Evolutionary conservation across 1,284 basidiomycete species (phyloP).

Genomic region (Ganoderma lingzhi): DNA sequence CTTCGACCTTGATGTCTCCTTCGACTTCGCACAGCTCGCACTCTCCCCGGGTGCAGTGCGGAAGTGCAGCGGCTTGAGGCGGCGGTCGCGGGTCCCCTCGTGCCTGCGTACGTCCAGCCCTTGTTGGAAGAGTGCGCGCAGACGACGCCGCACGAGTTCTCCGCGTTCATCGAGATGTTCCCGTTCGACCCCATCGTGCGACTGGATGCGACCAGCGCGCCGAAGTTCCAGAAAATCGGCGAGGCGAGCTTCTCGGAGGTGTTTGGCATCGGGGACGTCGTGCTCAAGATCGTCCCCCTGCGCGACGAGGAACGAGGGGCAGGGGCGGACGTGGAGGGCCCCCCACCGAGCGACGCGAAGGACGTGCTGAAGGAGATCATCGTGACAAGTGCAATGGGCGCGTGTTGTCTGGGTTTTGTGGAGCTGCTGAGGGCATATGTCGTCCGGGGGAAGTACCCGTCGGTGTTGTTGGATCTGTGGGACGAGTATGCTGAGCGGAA

Average conservation of each 20-base stretch:
- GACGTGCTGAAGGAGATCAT: constrained; percentile 91
- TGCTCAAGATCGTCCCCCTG: constrained; percentile 88
- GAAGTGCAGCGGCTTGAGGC: constrained; percentile 26
- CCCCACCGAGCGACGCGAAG: constrained; percentile 71
- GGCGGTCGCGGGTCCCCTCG: constrained; percentile 16
- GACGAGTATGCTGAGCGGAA: constrained; percentile 78
- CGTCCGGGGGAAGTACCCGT: constrained; percentile 87
- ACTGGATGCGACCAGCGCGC: not conserved
- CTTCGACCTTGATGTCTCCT: constrained; percentile 62
- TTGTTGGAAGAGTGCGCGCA: constrained; percentile 76
- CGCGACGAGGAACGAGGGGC: constrained; percentile 52
- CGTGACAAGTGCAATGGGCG: constrained; percentile 83
- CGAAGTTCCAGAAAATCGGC: constrained; percentile 83
- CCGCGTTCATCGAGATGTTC: constrained; percentile 80
- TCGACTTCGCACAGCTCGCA: constrained; percentile 62
- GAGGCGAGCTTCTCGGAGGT: constrained; percentile 98
- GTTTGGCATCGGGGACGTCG: constrained; percentile 87
- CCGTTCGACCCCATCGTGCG: constrained; percentile 71
- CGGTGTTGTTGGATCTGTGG: constrained; percentile 83
- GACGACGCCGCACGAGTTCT: constrained; percentile 73
- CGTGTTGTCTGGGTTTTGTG: constrained; percentile 79
- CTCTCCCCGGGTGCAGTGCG: constrained; percentile 43
- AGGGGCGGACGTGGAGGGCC: constrained; percentile 67
- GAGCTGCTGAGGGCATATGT: constrained; percentile 84
- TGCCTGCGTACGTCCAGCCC: constrained; percentile 60